Conservation (phyloP, 176 grass and related monocot genomes). For the Aegilops sharonensis region DNA sequence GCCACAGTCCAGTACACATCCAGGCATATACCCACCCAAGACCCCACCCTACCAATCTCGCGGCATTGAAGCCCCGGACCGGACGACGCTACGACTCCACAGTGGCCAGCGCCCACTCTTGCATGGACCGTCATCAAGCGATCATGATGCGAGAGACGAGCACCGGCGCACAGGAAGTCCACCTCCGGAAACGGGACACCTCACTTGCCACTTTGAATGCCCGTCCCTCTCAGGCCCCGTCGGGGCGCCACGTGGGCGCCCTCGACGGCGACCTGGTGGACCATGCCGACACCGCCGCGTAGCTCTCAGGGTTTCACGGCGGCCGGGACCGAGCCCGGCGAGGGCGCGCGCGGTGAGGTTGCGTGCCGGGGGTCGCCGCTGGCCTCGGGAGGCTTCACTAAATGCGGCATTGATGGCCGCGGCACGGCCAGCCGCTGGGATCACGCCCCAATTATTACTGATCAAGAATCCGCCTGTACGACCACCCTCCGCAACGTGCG, state of each 20-base stretch:
- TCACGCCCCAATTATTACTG: slow-evolving; percentile 42
- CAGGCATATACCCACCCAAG: slow-evolving; percentile 36
- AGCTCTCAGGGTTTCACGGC: slow-evolving; percentile 6
- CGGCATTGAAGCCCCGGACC: slow-evolving; percentile 16
- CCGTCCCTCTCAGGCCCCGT: background rate
- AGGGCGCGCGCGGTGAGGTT: slow-evolving; percentile 6
- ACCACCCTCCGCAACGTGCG: background rate
- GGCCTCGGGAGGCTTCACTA: slow-evolving; percentile 14
- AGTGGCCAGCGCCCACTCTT: background rate
- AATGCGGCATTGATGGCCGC: slow-evolving; percentile 39
- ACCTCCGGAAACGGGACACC: slow-evolving; percentile 28
- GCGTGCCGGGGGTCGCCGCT: slow-evolving; percentile 22
- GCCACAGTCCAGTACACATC: slow-evolving; percentile 20
- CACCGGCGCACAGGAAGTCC: background rate
- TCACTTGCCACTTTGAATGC: slow-evolving; percentile 39
- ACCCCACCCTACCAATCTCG: slow-evolving; percentile 21
- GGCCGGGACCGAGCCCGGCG: background rate
- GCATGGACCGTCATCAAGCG: background rate
- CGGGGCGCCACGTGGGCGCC: background rate
- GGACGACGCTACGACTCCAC: background rate
- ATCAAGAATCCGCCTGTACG: slow-evolving; percentile 11
- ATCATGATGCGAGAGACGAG: background rate
- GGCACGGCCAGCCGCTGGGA: slow-evolving; percentile 23
- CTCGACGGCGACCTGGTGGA: background rate
- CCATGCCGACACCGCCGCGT: background rate